Evolutionary conservation across 2,329 filamentous ascomycete genomes (phyloP).

Genomic region (Cercospora zeae-maydis): DNA sequence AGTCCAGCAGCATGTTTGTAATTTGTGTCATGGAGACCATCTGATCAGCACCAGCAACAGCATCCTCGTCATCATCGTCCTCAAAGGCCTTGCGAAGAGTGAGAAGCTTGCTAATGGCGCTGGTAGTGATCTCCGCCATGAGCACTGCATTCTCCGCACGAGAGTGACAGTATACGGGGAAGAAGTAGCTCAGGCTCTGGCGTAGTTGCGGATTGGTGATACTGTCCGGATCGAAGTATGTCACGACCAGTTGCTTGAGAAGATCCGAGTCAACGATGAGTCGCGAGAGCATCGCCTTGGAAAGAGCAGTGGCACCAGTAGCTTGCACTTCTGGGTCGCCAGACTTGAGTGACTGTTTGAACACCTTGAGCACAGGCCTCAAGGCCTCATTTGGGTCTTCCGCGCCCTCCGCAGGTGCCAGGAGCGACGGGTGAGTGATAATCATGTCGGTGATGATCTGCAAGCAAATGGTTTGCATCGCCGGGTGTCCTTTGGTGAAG

Average conservation of each 20-base stretch:
- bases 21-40: slow-evolving; percentile 73
- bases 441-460: slow-evolving; percentile 93
- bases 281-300: slow-evolving; percentile 79
- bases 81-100: slow-evolving; percentile 33
- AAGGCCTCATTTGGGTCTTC: slow-evolving; percentile 39
- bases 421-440: slow-evolving; percentile 78
- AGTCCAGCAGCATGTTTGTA: slow-evolving; percentile 81
- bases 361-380: slow-evolving; percentile 75
- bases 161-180: slow-evolving; percentile 91
- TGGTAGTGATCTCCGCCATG: slow-evolving; percentile 71
- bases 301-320: slow-evolving; percentile 73
- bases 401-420: slow-evolving; percentile 47
- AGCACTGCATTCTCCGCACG: slow-evolving; percentile 75
- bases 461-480: slow-evolving; percentile 81
- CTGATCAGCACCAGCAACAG: slow-evolving; percentile 61
- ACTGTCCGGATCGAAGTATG: slow-evolving; percentile 83
- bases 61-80: slow-evolving; percentile 55
- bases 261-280: slow-evolving; percentile 70
- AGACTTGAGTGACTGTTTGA: slow-evolving; percentile 74
- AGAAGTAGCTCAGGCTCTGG: slow-evolving; percentile 86
- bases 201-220: slow-evolving; percentile 74
- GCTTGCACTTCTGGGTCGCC: slow-evolving; percentile 72
- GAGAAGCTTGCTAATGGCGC: slow-evolving; percentile 68
- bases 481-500: slow-evolving; percentile 87
- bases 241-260: slow-evolving; percentile 77